Base-by-base conservation (phyloP, 192 early-diverging fungal species). In the Coemansia sp. region DNA sequence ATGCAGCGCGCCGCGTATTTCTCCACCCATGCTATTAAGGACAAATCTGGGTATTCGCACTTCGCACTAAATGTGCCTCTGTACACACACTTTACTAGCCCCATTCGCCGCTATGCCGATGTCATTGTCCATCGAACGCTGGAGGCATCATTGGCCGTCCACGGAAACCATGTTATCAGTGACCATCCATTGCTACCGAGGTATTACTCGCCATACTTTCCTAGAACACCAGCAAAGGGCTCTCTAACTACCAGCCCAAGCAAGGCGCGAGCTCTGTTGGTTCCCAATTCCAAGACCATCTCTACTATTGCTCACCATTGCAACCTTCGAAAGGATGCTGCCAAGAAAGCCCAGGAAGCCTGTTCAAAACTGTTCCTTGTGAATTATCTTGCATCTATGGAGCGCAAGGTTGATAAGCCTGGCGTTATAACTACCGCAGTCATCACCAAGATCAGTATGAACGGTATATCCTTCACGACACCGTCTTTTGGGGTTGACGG, bases 1-100 rank as follows among this genome's bases (percentile, higher is more conserved):
- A 99, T 99, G 97, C 93, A 95, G 91, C 94, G 95, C 69, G 97
- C 97, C 4, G 80, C 87, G n/a, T 99, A 99, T 67, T 99, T 99
- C 79, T 94, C 90, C 52, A 93, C 95, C 1, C 93, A 93, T 22
- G 87, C 89, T 7, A 68, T 89, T n/a, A 58, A 83, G 0, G 75
- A 82, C 55, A 62, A 70, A 18, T 71, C 84, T 4, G 71, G 57
- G 0, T 97, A 88, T 76, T 71, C 64, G 25, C 97, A 99, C 85
- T 99, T 97, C 72, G 97, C 94, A 64, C 86, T 99, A 25, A 93
- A 93, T 4, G 83, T 85, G 6, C 85, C 87, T 14, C 93, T 96
- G 54, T 99, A 99, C 85, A 99, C 97, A 7, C 97, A 99, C 69
- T 99, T 99, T 63, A 99, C 97, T 2, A 95, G 93, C 8, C 97